Evolutionary conservation across 495 filamentous ascomycete species (phyloP).

Genomic region (Tirmania nivea): DNA sequence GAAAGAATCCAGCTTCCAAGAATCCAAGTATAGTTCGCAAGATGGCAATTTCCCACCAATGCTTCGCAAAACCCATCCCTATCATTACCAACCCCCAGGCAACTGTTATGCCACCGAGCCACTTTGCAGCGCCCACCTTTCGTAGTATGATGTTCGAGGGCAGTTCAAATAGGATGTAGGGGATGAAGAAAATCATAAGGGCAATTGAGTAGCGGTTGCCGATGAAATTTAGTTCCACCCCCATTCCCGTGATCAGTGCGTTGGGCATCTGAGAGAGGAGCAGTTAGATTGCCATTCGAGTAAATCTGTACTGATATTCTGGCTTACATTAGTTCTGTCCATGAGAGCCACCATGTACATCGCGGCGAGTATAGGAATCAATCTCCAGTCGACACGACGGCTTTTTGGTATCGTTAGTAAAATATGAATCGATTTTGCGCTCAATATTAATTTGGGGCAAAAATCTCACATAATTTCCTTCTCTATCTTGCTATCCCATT

Average conservation of each 20-base stretch:
- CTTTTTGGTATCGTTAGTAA: neutral
- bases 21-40: slow-evolving; percentile 46
- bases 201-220: slow-evolving; percentile 8
- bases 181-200: slow-evolving; percentile 25
- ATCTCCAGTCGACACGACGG: slow-evolving; percentile 12
- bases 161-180: slow-evolving; percentile 35
- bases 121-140: slow-evolving; percentile 37
- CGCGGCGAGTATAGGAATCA: slow-evolving; percentile 14
- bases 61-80: slow-evolving; percentile 46
- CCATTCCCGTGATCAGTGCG: slow-evolving; percentile 34
- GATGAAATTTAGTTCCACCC: slow-evolving; percentile 24
- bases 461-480: neutral
- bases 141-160: slow-evolving; percentile 53
- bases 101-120: slow-evolving; percentile 47
- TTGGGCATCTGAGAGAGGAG: slow-evolving; percentile 28
- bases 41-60: slow-evolving; percentile 38
- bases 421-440: no score
- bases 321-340: slow-evolving; percentile 13
- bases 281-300: neutral
- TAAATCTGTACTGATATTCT: neutral
- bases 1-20: slow-evolving; percentile 47
- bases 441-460: no score
- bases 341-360: slow-evolving; percentile 14
- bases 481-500: neutral
- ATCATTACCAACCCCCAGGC: slow-evolving; percentile 43